Conservation (phyloP, 2,329 filamentous ascomycete genomes). For the Fusarium robinianum region DNA sequence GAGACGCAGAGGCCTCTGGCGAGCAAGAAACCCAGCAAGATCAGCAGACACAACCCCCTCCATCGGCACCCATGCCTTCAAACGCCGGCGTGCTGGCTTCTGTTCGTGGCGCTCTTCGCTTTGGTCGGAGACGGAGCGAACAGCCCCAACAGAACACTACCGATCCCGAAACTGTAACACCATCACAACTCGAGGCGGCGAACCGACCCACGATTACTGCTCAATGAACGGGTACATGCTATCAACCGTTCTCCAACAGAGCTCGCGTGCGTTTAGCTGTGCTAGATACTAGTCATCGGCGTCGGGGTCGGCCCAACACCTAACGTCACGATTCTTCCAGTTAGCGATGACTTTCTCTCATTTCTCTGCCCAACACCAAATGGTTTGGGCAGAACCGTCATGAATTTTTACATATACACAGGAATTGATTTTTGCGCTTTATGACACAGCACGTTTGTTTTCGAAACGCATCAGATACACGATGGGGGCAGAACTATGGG, state of each 20-base stretch:
- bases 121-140: conserved; percentile 38
- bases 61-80: conserved; percentile 5
- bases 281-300: no score
- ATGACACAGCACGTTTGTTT: conserved; percentile 36
- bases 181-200: conserved; percentile 54
- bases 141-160: conserved; percentile 15
- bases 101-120: conserved; percentile 40
- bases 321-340: conserved; percentile 30
- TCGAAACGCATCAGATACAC: conserved; percentile 27
- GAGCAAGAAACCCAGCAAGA: conserved; percentile 2
- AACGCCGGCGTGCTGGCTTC: conserved; percentile 39
- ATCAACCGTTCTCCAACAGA: conserved; percentile 17
- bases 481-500: conserved; percentile 11
- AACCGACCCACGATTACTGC: conserved; percentile 35
- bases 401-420: conserved; percentile 34
- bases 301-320: no score
- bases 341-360: conserved; percentile 41
- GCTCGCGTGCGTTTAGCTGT: no score
- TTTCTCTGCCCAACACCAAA: conserved; percentile 23
- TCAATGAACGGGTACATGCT: conserved; percentile 15
- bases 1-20: conserved; percentile 13
- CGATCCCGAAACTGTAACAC: conserved; percentile 42
- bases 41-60: conserved; percentile 19
- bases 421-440: conserved; percentile 32
- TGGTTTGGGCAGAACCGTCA: conserved; percentile 34